phyloP scores from a whole-genome alignment of 2,329 filamentous ascomycete species.

The Fusarium sp. region DNA sequence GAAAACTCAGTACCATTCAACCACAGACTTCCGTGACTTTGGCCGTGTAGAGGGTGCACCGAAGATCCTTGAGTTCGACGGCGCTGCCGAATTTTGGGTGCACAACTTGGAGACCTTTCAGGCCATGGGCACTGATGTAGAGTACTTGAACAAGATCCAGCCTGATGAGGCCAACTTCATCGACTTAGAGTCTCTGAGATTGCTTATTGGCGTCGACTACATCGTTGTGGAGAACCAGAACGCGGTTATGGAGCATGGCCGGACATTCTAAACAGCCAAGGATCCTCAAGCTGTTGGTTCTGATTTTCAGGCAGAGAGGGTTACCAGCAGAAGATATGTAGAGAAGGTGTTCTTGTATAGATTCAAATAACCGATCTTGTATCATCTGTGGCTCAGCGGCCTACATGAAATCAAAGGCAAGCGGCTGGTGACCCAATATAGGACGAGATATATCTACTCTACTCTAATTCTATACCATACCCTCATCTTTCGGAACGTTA shows the following conservation, averaged over 20 bases:
- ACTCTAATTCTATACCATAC: no score
- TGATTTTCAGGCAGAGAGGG: no score
- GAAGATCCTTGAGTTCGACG: constrained; percentile 29
- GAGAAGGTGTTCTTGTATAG: no score
- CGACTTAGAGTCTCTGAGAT: neutral
- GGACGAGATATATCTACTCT: no score
- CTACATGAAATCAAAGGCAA: no score
- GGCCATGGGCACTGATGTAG: neutral
- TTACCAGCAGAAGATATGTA: no score
- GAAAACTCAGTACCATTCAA: neutral
- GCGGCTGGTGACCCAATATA: no score
- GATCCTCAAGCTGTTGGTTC: neutral
- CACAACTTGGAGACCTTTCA: constrained; percentile 26
- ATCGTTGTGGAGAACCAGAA: neutral
- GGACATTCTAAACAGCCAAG: constrained; percentile 43
- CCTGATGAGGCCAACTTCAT: constrained; percentile 2
- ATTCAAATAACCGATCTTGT: no score
- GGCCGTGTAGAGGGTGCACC: constrained; percentile 11
- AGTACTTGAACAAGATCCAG: neutral
- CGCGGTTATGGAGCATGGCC: neutral
- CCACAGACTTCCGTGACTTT: neutral
- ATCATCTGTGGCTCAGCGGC: no score
- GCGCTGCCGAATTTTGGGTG: constrained; percentile 32
- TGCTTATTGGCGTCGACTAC: neutral
- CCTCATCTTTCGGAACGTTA: no score